Conservation (phyloP, 2,329 filamentous ascomycete genomes). For the Pseudocercospora pini-densiflorae region DNA sequence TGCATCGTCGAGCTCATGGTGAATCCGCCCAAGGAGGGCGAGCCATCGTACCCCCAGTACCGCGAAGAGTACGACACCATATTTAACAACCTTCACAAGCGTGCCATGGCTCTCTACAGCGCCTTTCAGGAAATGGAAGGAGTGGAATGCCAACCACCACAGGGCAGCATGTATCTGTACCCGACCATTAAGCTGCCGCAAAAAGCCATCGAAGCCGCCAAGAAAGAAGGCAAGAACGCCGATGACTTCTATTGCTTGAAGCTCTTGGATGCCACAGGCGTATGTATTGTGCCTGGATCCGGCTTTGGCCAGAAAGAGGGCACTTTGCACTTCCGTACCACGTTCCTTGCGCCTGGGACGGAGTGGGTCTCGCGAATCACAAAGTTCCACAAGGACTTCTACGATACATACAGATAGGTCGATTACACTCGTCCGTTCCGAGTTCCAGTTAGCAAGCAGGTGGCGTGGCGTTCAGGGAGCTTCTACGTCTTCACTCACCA, state of each 20-base stretch:
- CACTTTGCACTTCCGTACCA: constrained; percentile 92
- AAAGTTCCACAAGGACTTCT: constrained; percentile 90
- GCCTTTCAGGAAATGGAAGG: constrained; percentile 96
- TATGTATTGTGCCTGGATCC: constrained; percentile 89
- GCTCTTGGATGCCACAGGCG: constrained; percentile 89
- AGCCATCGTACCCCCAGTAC: constrained; percentile 84
- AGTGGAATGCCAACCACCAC: constrained; percentile 84
- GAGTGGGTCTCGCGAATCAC: constrained; percentile 89
- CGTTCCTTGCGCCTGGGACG: constrained; percentile 93
- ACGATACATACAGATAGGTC: constrained; percentile 70
- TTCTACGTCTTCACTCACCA: background rate
- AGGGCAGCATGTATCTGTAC: constrained; percentile 99
- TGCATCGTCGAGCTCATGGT: constrained; percentile 98
- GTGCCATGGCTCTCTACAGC: constrained; percentile 83
- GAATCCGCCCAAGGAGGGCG: constrained; percentile 84
- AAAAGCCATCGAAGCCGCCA: constrained; percentile 77
- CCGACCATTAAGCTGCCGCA: constrained; percentile 82
- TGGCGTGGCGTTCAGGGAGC: background rate
- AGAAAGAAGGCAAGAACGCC: constrained; percentile 70
- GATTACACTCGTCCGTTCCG: constrained; percentile 8
- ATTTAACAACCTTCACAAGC: constrained; percentile 74
- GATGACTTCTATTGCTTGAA: constrained; percentile 96
- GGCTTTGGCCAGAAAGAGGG: constrained; percentile 95
- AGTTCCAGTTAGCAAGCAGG: background rate
- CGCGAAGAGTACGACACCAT: constrained; percentile 83